These are phyloP conservation scores for Flaveria sonorensis DNA, from an alignment of 129 eudicot genomes.

Conservation along the genomic window DNA sequence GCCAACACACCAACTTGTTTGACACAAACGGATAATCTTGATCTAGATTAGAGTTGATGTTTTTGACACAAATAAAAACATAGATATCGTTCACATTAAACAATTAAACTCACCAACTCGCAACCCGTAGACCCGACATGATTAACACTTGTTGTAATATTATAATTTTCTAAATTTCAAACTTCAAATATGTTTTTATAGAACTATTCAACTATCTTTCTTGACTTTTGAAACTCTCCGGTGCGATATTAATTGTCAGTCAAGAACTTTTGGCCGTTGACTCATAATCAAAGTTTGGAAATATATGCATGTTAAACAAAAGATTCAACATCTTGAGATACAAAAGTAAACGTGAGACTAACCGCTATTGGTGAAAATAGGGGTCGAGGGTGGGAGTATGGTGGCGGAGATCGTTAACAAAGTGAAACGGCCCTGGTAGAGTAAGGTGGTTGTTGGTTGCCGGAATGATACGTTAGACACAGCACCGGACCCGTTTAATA, in stretches of 20 bases:
- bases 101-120: too few relatives aligned
- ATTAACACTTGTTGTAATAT: too few relatives aligned
- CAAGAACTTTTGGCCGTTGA: not conserved
- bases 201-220: not conserved
- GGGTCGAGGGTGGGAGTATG: slow-evolving; percentile 30
- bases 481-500: slow-evolving; percentile 52
- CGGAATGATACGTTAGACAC: slow-evolving; percentile 55
- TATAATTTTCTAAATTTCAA: not conserved
- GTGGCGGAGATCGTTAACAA: slow-evolving; percentile 66
- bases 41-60: too few relatives aligned
- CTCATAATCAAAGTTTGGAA: not conserved
- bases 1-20: too few relatives aligned
- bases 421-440: slow-evolving; percentile 59
- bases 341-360: not conserved
- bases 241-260: not conserved
- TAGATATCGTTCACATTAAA: too few relatives aligned
- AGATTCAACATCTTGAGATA: too few relatives aligned
- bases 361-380: slow-evolving; percentile 11
- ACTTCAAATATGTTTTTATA: not conserved
- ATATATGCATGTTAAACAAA: not conserved
- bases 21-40: too few relatives aligned
- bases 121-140: too few relatives aligned
- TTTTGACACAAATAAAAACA: too few relatives aligned
- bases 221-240: not conserved
- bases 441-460: slow-evolving; percentile 47